Evolutionary conservation across 2,329 filamentous ascomycete species (phyloP), one percentile per base, ranked within the genome.

Genomic region (Diaporthe sp.): DNA sequence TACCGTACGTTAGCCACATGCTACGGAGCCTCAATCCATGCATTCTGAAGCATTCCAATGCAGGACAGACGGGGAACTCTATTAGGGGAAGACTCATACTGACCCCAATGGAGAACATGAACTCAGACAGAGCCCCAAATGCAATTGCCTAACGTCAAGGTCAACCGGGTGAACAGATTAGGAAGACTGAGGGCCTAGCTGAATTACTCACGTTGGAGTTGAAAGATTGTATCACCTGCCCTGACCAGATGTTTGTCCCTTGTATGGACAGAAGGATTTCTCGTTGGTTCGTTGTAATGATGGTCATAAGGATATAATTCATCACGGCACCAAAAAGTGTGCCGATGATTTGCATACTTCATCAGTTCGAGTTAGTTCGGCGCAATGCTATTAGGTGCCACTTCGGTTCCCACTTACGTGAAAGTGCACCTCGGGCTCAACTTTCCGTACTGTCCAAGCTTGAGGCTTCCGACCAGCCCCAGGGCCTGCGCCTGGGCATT

Each of bases 221-320:
- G 81, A 84, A 86, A 3, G 82, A 81, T 77, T 89, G 87, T 2
- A 88, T 82, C 53, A 85, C 84, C 17, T 86, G 84, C n/a, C 88
- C 87, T 37, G 84, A 86, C 87, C 87, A 89, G 57, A 87, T 84
- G 75, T 84, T 85, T 67, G 82, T 84, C 7, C 86, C 87, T 62
- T 87, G 78, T 10, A 86, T 82, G 28, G 84, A 81, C 9, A 81
- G 76, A 1, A 88, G 81, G 49, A 87, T 84, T 1, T 85, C 81
- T 4, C 81, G 79, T 74, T 88, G 86, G 74, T 85, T 84, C 7
- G 81, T 79, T 1, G 88, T 83, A 72, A 89, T 88, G 39, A 81
- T 84, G 74, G 82, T 82, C 83, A 87, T 87, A 80, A 88, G 85
- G 34, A 85, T 80, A 73, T 85, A 88, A 77, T 88, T 87, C 62